Conservation (phyloP, 75 land plant species). For the Picea glauca region DNA sequence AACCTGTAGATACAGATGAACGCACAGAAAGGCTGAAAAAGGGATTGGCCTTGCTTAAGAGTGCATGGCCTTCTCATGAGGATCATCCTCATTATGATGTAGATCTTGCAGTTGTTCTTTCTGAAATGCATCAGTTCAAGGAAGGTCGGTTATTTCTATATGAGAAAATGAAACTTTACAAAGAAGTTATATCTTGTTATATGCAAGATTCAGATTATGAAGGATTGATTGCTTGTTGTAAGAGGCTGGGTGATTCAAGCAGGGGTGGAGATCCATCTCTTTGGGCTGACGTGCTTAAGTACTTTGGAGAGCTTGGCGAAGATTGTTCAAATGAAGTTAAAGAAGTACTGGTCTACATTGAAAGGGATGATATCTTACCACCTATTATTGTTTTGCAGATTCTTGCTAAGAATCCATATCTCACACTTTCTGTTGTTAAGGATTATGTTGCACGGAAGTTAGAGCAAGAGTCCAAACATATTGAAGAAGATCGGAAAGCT, state of each 20-base stretch:
- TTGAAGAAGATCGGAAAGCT: constrained; percentile 86
- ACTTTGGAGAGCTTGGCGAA: constrained; percentile 97
- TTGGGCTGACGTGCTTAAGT: constrained; percentile 88
- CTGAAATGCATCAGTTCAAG: constrained; percentile 85
- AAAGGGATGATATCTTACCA: constrained; percentile 88
- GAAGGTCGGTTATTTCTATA: constrained; percentile 84
- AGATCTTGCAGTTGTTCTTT: constrained; percentile 82
- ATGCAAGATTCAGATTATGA: constrained; percentile 96
- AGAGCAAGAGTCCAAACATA: constrained; percentile 77
- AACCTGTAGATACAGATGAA: constrained; percentile 24
- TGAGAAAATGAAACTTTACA: constrained; percentile 92
- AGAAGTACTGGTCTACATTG: constrained; percentile 82
- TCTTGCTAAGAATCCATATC: constrained; percentile 76
- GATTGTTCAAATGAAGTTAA: constrained; percentile 97
- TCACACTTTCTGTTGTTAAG: constrained; percentile 87
- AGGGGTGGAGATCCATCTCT: constrained; percentile 91
- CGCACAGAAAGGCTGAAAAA: constrained; percentile 46
- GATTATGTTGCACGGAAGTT: constrained; percentile 93
- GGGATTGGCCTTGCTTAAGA: constrained; percentile 74
- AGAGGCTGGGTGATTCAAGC: constrained; percentile 80
- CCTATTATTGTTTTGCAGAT: constrained; percentile 91
- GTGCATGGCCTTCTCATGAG: constrained; percentile 82
- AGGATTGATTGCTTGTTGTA: constrained; percentile 92
- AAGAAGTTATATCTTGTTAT: constrained; percentile 91
- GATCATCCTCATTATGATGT: constrained; percentile 85